Evolutionary conservation across 257 asterid species (phyloP), one percentile per base, ranked within the genome.

Genomic region (Solanum chiquidenum): DNA sequence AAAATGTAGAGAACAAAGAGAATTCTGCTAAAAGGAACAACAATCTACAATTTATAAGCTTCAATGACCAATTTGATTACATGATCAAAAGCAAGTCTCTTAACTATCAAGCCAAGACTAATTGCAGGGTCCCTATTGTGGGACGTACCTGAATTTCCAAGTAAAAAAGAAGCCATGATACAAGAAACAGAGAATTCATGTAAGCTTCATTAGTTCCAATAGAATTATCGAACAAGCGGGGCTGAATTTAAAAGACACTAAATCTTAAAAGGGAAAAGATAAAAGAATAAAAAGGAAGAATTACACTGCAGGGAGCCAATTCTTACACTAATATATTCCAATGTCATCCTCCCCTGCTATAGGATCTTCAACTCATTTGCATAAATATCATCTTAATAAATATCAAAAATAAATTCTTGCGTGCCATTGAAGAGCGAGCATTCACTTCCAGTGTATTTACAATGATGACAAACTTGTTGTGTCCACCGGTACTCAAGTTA

Each of bases 291-390:
- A 40, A 72, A 66, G 27, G 72, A 77, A 87, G 89, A 87, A 82
- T 76, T 77, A 86, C 72, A 82, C 5, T 60, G 89, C 49, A 58
- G 37, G 85, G 68, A 86, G 77, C 71, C 87, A 85, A 46, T 82
- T 83, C 87, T 64, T 86, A 12, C 71, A 83, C 84, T 62, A 58
- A 73, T 76, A 79, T 29, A 83, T 27, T 3, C 68, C 46, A 80
- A 64, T 79, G 83, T 55, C 85, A 34, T 87, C 88, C 42, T 25
- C 55, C 52, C 31, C 58, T 69, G 27, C 89, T 76, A 27, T 84
- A 68, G 38, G 71, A 44, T n/a, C 79, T 64, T 46, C 82, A 71
- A 74, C 55, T 76, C 69, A n/a, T 76, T 87, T 82, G 86, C 87
- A 86, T 86, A 58, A 72, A 46, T 34, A 55, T 74, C 35, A 60